Conservation (phyloP, 2,329 filamentous ascomycete species). For the Colletotrichum navitas region DNA sequence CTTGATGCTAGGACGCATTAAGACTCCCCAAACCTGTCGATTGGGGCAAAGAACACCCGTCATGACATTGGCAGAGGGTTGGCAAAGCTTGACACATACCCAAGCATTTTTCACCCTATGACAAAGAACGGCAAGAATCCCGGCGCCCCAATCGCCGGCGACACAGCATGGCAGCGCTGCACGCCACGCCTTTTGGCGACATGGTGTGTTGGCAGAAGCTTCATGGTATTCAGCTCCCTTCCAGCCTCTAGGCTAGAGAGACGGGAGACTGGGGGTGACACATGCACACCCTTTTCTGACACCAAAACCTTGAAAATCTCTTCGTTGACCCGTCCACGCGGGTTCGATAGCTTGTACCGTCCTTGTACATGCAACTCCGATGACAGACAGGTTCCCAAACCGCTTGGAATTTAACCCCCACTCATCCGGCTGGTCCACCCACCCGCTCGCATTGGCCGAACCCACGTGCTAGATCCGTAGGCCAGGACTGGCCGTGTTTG, state of each 20-base stretch:
- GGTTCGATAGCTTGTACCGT: not conserved
- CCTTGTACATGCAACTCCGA: constrained; percentile 10
- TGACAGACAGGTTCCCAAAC: constrained; percentile 9
- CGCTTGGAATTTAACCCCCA: constrained; percentile 4
- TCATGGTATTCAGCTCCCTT: constrained; percentile 3
- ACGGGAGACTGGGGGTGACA: not conserved
- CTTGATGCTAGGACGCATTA: constrained; percentile 36
- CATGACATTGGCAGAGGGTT: constrained; percentile 14
- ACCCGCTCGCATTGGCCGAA: constrained; percentile 20
- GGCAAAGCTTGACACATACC: constrained; percentile 25
- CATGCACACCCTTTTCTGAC: not conserved
- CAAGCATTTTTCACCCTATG: constrained; percentile 22
- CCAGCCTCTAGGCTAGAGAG: not conserved
- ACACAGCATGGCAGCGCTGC: constrained; percentile 11
- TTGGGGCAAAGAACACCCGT: constrained; percentile 5
- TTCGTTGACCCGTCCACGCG: constrained; percentile 14
- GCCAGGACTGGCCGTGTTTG: constrained; percentile 27
- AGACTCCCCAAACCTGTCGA: constrained; percentile 25
- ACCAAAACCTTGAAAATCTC: not conserved
- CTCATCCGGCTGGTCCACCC: constrained; percentile 21
- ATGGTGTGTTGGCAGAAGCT: constrained; percentile 28
- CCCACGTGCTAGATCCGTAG: constrained; percentile 40
- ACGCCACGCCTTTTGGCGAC: constrained; percentile 10
- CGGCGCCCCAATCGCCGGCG: constrained; percentile 10
- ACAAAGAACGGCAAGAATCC: constrained; percentile 34